These are phyloP conservation scores for Mortierella sp. DNA, from an alignment of 371 early-diverging fungal species.

Conservation along the genomic window DNA sequence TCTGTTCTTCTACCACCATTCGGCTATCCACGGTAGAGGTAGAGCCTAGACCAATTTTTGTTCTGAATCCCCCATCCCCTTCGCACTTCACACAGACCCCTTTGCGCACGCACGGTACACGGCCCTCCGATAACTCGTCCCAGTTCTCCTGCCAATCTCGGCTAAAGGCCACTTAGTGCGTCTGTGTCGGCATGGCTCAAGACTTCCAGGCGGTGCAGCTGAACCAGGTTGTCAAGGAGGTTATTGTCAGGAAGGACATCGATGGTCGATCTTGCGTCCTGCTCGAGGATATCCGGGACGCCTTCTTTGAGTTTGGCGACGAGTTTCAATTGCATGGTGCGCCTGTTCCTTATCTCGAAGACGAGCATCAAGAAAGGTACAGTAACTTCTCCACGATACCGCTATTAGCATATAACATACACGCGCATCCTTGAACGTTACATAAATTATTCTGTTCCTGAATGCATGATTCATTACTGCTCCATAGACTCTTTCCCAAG, in stretches of 20 bases:
- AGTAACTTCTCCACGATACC: too few species aligned
- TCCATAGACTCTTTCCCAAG: conserved; percentile 12
- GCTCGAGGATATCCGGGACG: conserved; percentile 33
- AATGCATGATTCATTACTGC: background rate
- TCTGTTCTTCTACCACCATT: too few species aligned
- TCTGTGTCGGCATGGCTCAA: conserved; percentile 5
- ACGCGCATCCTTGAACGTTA: too few species aligned
- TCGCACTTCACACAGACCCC: too few species aligned
- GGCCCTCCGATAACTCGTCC: too few species aligned
- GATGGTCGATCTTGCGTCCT: conserved; percentile 21
- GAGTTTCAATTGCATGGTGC: conserved; percentile 23
- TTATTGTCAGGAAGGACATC: conserved; percentile 19
- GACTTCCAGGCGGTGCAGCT: conserved; percentile 24
- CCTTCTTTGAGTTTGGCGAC: conserved; percentile 19
- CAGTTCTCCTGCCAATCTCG: too few species aligned
- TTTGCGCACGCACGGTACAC: too few species aligned
- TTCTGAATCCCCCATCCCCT: too few species aligned
- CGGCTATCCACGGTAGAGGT: too few species aligned
- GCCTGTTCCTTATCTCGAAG: conserved; percentile 32
- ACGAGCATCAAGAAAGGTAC: conserved; percentile 23
- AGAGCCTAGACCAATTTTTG: too few species aligned
- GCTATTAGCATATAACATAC: too few species aligned
- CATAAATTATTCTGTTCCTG: too few species aligned
- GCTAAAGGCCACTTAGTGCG: background rate
- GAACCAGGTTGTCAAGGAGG: conserved; percentile 15